Conservation (phyloP, 2,329 filamentous ascomycete species). For the Pseudogymnoascus sp. region DNA sequence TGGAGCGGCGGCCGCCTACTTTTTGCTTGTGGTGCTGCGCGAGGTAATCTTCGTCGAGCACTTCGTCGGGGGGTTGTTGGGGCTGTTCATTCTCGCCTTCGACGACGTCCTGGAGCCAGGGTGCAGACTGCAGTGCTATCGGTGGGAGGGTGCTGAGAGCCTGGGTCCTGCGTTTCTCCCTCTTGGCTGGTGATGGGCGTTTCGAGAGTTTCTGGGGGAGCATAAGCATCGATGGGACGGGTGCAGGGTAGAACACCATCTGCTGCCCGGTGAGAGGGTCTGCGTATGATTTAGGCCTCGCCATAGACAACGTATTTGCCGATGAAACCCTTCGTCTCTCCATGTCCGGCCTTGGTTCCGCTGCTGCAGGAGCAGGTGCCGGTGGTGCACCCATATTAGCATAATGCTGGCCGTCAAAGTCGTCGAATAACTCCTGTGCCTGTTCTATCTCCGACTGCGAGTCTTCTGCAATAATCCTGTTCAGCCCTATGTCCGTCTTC, state of each 20-base stretch:
- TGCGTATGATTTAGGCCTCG: constrained; percentile 49
- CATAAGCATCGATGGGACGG: constrained; percentile 88
- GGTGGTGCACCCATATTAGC: constrained; percentile 14
- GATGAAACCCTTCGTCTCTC: constrained; percentile 14
- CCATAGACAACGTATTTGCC: constrained; percentile 16
- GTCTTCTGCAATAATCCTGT: background rate
- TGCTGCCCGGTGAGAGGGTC: constrained; percentile 61
- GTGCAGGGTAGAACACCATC: constrained; percentile 94
- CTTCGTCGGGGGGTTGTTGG: constrained; percentile 19
- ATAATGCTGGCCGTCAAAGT: constrained; percentile 77
- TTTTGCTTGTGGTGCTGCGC: constrained; percentile 26
- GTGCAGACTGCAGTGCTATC: constrained; percentile 34
- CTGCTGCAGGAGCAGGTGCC: constrained; percentile 14
- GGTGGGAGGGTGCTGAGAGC: constrained; percentile 57
- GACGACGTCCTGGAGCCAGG: constrained; percentile 30
- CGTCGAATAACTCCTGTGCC: constrained; percentile 60
- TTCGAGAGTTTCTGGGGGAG: constrained; percentile 81
- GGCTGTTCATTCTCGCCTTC: constrained; percentile 22
- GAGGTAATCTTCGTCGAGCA: constrained; percentile 26
- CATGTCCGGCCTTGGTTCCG: constrained; percentile 12
- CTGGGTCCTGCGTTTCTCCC: constrained; percentile 67
- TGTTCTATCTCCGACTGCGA: constrained; percentile 50
- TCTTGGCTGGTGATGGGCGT: constrained; percentile 54
- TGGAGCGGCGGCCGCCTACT: constrained; percentile 25
- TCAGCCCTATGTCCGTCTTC: background rate